Evolutionary conservation across 192 early-diverging fungal genomes (phyloP).

Genomic region (Gryganskiella cystojenkinii): DNA sequence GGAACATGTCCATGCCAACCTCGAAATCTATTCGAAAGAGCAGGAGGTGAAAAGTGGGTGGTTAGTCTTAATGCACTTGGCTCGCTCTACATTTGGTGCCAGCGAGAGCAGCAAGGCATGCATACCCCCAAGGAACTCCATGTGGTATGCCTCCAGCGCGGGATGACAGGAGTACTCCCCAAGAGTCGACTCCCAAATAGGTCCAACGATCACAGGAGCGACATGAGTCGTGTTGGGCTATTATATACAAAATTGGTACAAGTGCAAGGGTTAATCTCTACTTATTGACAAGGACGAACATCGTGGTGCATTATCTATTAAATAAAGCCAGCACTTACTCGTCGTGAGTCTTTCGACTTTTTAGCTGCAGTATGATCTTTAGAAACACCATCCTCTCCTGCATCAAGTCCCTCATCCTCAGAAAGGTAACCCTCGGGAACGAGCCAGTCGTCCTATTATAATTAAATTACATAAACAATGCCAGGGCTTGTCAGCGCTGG

Average conservation of each 20-base stretch:
- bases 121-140: slow-evolving; percentile 48
- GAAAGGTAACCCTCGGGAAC: slow-evolving; percentile 91
- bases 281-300: neutral
- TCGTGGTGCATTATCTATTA: neutral
- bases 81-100: no score
- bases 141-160: slow-evolving; percentile 40
- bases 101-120: neutral
- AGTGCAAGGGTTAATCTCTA: neutral
- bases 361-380: slow-evolving; percentile 14
- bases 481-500: no score
- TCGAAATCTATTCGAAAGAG: slow-evolving; percentile 20
- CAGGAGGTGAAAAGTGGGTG: neutral
- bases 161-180: slow-evolving; percentile 34
- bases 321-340: slow-evolving; percentile 13
- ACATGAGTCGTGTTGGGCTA: slow-evolving; percentile 23
- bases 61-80: no score
- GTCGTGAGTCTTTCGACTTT: slow-evolving; percentile 32
- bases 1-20: slow-evolving; percentile 48
- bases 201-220: slow-evolving; percentile 39
- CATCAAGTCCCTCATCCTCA: slow-evolving; percentile 73
- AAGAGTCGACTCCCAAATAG: slow-evolving; percentile 47
- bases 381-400: slow-evolving; percentile 41
- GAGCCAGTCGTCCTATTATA: slow-evolving; percentile 75
- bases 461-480: neutral
- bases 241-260: neutral